phyloP scores from a whole-genome alignment of 371 early-diverging fungal genomes.

The Choanephora cucurbitarum region DNA sequence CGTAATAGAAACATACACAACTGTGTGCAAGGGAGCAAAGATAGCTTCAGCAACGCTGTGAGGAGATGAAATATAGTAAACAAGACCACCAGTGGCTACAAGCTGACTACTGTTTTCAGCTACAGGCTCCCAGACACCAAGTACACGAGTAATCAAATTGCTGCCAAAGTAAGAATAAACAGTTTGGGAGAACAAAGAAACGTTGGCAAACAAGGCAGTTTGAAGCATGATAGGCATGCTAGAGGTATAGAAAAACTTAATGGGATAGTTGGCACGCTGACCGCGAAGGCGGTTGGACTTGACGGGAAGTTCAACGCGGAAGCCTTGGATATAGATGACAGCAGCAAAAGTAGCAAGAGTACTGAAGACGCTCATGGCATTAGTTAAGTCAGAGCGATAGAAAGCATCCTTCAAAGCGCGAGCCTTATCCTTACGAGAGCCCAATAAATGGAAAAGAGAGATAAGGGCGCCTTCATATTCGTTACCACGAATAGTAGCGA shows the following conservation, averaged over 20 bases:
- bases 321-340: slow-evolving; percentile 99
- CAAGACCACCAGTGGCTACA: slow-evolving; percentile 92
- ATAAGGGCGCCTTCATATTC: slow-evolving; percentile 99
- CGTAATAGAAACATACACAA: slow-evolving; percentile 93
- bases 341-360: slow-evolving; percentile 92
- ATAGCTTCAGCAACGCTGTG: slow-evolving; percentile 81
- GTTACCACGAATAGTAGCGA: slow-evolving; percentile 96
- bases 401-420: slow-evolving; percentile 98
- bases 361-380: slow-evolving; percentile 91
- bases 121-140: slow-evolving; percentile 97
- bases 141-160: slow-evolving; percentile 88
- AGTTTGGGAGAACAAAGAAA: slow-evolving; percentile 96
- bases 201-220: slow-evolving; percentile 94
- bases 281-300: slow-evolving; percentile 97
- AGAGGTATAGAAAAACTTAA: slow-evolving; percentile 99
- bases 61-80: slow-evolving; percentile 98
- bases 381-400: slow-evolving; percentile 96
- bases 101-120: slow-evolving; percentile 86
- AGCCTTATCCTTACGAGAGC: slow-evolving; percentile 96
- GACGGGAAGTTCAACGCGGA: slow-evolving; percentile 99
- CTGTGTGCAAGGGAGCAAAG: slow-evolving; percentile 93
- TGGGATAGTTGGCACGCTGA: slow-evolving; percentile 96
- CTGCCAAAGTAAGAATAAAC: slow-evolving; percentile 95
- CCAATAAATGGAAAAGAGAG: slow-evolving; percentile 93
- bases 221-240: slow-evolving; percentile 99